Percentiles rank a stretch among this genome's conserved stretches.
Conservation (phyloP, 306 rosid genomes). For the Castanea sativa region DNA sequence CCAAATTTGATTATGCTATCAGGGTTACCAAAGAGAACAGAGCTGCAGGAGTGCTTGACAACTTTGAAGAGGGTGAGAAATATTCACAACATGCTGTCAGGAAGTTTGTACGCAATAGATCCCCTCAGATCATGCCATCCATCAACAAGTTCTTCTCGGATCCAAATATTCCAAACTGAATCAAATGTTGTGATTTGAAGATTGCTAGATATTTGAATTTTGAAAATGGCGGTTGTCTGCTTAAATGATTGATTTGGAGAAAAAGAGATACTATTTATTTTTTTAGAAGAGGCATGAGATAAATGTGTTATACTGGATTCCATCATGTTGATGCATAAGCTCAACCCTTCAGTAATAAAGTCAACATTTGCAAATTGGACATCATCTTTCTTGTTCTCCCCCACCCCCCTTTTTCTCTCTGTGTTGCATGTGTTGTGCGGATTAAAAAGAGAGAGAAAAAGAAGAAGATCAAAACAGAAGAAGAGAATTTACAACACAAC, state of each 20-base stretch:
- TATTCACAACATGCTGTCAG: slow-evolving; percentile 35
- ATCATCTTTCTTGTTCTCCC: neutral
- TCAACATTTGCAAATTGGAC: neutral
- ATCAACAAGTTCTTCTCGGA: slow-evolving; percentile 88
- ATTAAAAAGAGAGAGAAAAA: neutral
- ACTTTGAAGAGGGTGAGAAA: slow-evolving; percentile 49
- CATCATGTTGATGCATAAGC: neutral
- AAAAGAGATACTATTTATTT: neutral
- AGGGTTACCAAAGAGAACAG: slow-evolving; percentile 21
- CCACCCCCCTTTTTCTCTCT: neutral
- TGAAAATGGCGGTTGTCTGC: slow-evolving; percentile 16
- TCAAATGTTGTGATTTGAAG: neutral
- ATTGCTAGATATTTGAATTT: neutral
- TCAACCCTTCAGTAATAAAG: neutral
- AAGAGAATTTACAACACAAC: neutral
- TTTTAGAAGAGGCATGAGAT: neutral
- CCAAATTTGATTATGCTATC: neutral
- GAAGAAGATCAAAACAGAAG: too few species aligned
- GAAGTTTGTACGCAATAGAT: slow-evolving; percentile 63
- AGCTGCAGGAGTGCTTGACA: slow-evolving; percentile 88
- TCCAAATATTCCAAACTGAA: slow-evolving; percentile 38
- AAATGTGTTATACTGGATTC: neutral
- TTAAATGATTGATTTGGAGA: neutral
- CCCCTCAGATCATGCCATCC: slow-evolving; percentile 81
- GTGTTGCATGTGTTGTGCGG: neutral